Conservation (phyloP, 2,329 filamentous ascomycete genomes). For the Lasiodiplodia gonubiensis region DNA sequence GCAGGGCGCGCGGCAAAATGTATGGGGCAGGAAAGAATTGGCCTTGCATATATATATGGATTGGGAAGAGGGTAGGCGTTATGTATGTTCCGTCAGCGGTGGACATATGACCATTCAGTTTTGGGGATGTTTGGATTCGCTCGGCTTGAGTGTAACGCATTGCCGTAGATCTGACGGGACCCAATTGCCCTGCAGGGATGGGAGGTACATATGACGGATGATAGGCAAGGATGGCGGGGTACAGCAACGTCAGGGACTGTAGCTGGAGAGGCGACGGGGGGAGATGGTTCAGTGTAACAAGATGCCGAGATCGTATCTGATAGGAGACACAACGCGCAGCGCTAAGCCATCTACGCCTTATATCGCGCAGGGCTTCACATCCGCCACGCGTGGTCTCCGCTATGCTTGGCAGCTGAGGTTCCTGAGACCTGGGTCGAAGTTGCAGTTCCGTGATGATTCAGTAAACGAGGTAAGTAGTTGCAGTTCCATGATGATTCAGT, state of each 20-base stretch:
- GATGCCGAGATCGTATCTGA: neutral
- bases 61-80: neutral
- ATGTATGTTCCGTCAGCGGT: neutral
- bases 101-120: neutral
- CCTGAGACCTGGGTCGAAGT: neutral
- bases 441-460: neutral
- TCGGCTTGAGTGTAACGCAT: neutral
- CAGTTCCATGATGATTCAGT: neutral
- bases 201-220: slow-evolving; percentile 2
- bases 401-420: slow-evolving; percentile 1
- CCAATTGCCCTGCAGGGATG: neutral
- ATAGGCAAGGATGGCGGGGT: slow-evolving; percentile 16
- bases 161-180: slow-evolving; percentile 1
- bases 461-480: neutral
- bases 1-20: neutral
- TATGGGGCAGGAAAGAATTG: neutral
- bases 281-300: neutral
- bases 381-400: slow-evolving; percentile 4
- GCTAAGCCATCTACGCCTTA: slow-evolving; percentile 9
- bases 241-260: neutral
- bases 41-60: neutral
- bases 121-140: neutral
- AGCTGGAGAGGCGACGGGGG: slow-evolving; percentile 4
- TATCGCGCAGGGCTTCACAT: neutral
- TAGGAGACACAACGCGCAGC: slow-evolving; percentile 9